phyloP scores from a whole-genome alignment of 345 rosid species.

The Moricandia moricandioides region DNA sequence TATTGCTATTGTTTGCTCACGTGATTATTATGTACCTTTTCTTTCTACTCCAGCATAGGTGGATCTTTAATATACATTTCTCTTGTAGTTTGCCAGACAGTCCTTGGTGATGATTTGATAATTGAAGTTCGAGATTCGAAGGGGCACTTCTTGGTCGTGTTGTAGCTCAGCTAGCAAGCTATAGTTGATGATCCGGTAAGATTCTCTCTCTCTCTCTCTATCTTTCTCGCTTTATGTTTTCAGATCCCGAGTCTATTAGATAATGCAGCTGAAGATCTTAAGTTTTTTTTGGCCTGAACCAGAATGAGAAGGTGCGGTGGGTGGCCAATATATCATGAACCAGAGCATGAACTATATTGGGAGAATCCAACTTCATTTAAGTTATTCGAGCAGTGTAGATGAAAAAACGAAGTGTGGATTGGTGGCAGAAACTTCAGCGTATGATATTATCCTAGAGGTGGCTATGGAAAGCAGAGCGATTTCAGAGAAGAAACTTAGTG shows the following conservation, averaged over 20 bases:
- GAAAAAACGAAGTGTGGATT: conserved; percentile 82
- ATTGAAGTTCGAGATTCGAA: conserved; percentile 80
- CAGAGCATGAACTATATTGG: conserved; percentile 94
- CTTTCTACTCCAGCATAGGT: neutral
- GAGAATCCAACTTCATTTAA: conserved; percentile 65
- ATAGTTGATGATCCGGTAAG: conserved; percentile 74
- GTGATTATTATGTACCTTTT: neutral
- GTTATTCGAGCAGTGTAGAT: conserved; percentile 71
- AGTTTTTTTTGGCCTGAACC: conserved; percentile 26
- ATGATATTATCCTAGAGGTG: conserved; percentile 84
- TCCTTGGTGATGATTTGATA: conserved; percentile 79
- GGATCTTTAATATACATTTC: conserved; percentile 16
- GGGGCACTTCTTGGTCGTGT: conserved; percentile 77
- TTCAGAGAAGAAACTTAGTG: conserved; percentile 79
- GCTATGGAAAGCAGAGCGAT: conserved; percentile 83
- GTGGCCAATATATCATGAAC: conserved; percentile 92
- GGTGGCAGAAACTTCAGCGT: conserved; percentile 95
- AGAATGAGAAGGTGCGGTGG: conserved; percentile 87
- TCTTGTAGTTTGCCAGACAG: conserved; percentile 85
- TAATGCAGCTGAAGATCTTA: conserved; percentile 13
- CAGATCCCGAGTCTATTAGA: neutral
- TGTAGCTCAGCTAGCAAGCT: conserved; percentile 73
- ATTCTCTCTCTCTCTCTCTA: conserved; percentile 8
- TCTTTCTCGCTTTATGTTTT: neutral
- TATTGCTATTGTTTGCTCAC: conserved; percentile 37